These are phyloP conservation scores for Verticillium isaacii DNA, from an alignment of 2,329 filamentous ascomycete species.

Conservation along the genomic window DNA sequence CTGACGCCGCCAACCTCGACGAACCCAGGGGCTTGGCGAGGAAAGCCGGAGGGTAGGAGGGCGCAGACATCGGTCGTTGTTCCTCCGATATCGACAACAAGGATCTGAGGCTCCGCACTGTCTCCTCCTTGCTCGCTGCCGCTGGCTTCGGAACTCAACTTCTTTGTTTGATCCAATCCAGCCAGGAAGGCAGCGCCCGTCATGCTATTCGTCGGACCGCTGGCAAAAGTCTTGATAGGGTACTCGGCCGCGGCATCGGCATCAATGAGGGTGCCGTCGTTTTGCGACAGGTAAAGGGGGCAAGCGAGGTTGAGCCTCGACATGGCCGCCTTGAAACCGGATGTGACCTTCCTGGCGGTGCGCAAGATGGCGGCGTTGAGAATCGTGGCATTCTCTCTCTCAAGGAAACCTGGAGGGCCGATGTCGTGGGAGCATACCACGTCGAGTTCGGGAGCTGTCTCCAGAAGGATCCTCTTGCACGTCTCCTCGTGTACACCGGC, in stretches of 20 bases:
- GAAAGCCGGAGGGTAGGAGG: conserved; percentile 53
- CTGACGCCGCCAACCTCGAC: conserved; percentile 54
- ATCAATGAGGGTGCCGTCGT: conserved; percentile 48
- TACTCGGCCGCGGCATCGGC: conserved; percentile 40
- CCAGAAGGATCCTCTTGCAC: conserved; percentile 29
- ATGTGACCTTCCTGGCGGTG: conserved; percentile 40
- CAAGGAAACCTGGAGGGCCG: conserved; percentile 36
- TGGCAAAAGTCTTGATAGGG: conserved; percentile 49
- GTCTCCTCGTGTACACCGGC: conserved; percentile 33
- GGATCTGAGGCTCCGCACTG: conserved; percentile 21
- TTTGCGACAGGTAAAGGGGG: conserved; percentile 45
- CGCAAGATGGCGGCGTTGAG: conserved; percentile 47
- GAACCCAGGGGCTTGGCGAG: conserved; percentile 53
- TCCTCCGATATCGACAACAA: conserved; percentile 56
- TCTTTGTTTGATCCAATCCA: conserved; percentile 30
- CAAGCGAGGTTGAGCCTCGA: conserved; percentile 33
- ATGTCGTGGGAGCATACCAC: conserved; percentile 39
- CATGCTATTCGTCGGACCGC: conserved; percentile 50
- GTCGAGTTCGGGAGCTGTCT: conserved; percentile 26
- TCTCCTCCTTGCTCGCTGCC: background rate
- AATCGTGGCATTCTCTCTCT: conserved; percentile 49
- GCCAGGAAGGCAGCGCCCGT: conserved; percentile 49
- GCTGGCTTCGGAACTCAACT: background rate
- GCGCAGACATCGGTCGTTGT: conserved; percentile 58
- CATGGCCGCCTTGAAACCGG: conserved; percentile 42